Base-by-base conservation (phyloP, 2,329 filamentous ascomycete species). In the Fusarium agapanthi region DNA sequence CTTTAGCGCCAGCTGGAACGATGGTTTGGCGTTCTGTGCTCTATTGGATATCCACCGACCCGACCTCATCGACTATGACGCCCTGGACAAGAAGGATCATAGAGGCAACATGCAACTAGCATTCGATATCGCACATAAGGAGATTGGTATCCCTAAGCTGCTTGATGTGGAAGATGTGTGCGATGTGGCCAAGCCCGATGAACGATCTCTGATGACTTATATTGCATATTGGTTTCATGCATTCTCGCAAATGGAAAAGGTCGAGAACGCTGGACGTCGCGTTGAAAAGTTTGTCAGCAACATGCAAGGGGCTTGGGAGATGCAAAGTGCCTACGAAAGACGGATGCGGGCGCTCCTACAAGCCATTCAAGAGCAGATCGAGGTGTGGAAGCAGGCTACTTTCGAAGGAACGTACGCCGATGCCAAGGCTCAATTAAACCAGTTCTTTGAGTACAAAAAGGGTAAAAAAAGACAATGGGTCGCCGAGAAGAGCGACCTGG, bases 161-260 rank as follows among this genome's bases (percentile, higher is more conserved):
- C 88, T 99, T 66, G 96, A 99, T 81, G 96, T 98, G 20, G 96
- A 99, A 83, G 96, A 99, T 85, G 96, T 99, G 26, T 97, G 94
- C 81, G 96, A 99, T 80, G 95, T 99, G 34, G 89, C 95, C 30
- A 97, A 96, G 84, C 96, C 96, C 30, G 96, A 99, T 81, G 96
- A 99, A 83, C 92, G 94, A 77, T 97, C 93, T 81, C 88, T 99
- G 80, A 99, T 99, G 96, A 99, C 96, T 2, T 99, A 99, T 82
- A 99, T 99, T 77, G 96, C 96, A 73, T 99, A 99, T 86, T 99
- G 96, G 96, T 99, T 99, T 88, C 96, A 99, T 80, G 96, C 96
- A 76, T 99, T 99, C 81, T 98, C 95, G 35, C 95, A 98, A 79
- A 97, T 99, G 91, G 96, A 99, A 84, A 93, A 95, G 81, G 96